Base-by-base conservation (phyloP, 352 stramenopile genomes). In the Phytopythium chamaehyphon region DNA sequence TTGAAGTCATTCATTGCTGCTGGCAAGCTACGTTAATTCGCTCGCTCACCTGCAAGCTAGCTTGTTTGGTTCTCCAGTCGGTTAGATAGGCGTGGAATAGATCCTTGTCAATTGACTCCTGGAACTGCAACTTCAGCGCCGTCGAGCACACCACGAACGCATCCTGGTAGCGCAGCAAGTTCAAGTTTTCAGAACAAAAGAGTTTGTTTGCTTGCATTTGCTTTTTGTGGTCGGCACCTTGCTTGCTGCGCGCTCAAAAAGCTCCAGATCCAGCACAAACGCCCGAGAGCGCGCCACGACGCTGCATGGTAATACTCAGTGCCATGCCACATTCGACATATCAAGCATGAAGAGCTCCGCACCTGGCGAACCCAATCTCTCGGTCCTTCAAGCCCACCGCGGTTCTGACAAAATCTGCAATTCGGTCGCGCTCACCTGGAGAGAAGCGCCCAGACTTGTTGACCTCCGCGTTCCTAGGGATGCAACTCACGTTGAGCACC, bases 81-180 rank as follows among this genome's bases (percentile, higher is more conserved):
- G 66, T 40, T 7, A 78, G 46, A 40, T 88, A 83, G 7, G 73
- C 76, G 19, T 66, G 57, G 42, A 88, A 86, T 11, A 88, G 49
- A 38, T 88, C 73, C 38, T 78, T 62, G 31, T 88, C 76, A 18
- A 88, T 43, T 3, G 53, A 62, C 16, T 78, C 67, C 11, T 62
- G 49, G 22, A 86, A 88, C 46, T 86, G 66, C 26, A 88, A 43
- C 59, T 86, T 88, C 5, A 88, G 60, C 12, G 70, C 64, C 33
- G 65, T 84, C 15, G 66, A 78, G 40, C 53, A 73, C 10, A 88
- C 71, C 0, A 81, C 18, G 57, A 88, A 88, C 0, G 66, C 59
- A 42, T 88, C 76, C 73, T 87, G 15, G 2, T 53, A 1, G 16
- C 1, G 0, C 1, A 44, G n/a, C 6, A 47, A 37, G n/a, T 11